Base-by-base conservation (phyloP, 2,329 filamentous ascomycete species). In the Neonectria punicea region DNA sequence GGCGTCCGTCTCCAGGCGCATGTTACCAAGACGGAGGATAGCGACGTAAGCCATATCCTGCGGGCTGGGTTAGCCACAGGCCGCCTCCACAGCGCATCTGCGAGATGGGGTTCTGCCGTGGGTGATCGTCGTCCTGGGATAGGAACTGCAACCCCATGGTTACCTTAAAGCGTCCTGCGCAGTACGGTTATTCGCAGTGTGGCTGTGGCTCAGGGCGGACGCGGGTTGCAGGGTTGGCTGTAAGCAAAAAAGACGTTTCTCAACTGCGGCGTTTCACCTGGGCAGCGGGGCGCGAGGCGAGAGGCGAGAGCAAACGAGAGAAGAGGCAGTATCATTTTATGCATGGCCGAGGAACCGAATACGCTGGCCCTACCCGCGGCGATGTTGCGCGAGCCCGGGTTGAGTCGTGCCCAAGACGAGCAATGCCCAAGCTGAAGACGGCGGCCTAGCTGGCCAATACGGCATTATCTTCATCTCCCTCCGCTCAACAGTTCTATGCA, bases 401-500 rank as follows among this genome's bases (percentile, higher is more conserved):
- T 49, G 55, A 44, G 41, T 34, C 47, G 49, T 11, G 49, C 39
- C 58, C 28, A 41, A 36, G 36, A 50, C 28, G 47, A 50, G 47
- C 47, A 9, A 32, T 50, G 47, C 16, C 10, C 22, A 18, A 50
- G 25, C 39, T 25, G 58, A 53, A 46, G 46, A 50, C 34, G 25
- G 28, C 57, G 22, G 30, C 30, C 53, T 44, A 34, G 57, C 28
- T 53, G 30, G 65, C 53, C 32, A 57, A 32, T 43, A 39, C 36
- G 6, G 14, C 36, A 54, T 43, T 49, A 44, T 55, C 59, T 71
- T 58, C 55, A 67, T 63, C 60, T 66, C 53, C 34, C 49, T 54
- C 58, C 32, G 57, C 57, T 36, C 61, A 70, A 69, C 63, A 70
- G 53, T 53, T 67, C 62, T 50, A 70, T 65, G 72, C 69, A 74